Base-by-base conservation (phyloP, 495 filamentous ascomycete genomes). In the Annulohypoxylon nitens region DNA sequence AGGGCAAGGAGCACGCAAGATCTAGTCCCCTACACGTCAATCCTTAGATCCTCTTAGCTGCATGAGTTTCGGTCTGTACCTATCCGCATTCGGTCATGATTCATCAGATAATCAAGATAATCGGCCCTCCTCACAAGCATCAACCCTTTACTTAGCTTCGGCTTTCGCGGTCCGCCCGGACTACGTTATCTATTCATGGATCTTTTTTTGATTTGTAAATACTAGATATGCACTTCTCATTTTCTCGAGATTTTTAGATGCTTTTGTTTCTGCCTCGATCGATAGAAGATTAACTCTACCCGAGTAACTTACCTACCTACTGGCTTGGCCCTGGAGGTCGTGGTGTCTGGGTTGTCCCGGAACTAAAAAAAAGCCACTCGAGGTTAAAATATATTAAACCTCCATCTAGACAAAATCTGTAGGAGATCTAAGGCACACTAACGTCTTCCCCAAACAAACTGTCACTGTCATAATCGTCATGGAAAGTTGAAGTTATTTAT, bases 101-200 rank as follows among this genome's bases (percentile, higher is more conserved):
- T 78, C 76, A 75, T 75, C 67, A 71, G 67, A 74, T 74, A 74
- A 76, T 64, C 64, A 74, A 73, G 69, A 69, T 63, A 76, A 60
- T 76, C 67, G 73, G 70, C 67, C 76, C 76, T 74, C 70, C 67
- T 71, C 60, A 26, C 34, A 70, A 47, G 55, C 68, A n/a, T 43
- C 57, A 30, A 18, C 34, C 20, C 37, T 43, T 43, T 60, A 16
- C 66, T 67, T 67, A 66, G 43, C 61, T 71, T 69, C 69, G 61
- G 61, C 30, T 50, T 70, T 72, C 61, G 66, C 71, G 68, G 51
- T 18, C 50, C 70, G 26, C 4, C n/a, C 64, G 70, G 36, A 64
- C 50, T 62, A 37, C 55, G n/a, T 9, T 70, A 59, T 64, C 54
- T 74, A 30, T 70, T 36, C 68, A 61, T 4, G 36, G 18, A 59